phyloP scores from a whole-genome alignment of 225 moss, liverwort and hornwort species.

The Physcomitrellopsis africana region DNA sequence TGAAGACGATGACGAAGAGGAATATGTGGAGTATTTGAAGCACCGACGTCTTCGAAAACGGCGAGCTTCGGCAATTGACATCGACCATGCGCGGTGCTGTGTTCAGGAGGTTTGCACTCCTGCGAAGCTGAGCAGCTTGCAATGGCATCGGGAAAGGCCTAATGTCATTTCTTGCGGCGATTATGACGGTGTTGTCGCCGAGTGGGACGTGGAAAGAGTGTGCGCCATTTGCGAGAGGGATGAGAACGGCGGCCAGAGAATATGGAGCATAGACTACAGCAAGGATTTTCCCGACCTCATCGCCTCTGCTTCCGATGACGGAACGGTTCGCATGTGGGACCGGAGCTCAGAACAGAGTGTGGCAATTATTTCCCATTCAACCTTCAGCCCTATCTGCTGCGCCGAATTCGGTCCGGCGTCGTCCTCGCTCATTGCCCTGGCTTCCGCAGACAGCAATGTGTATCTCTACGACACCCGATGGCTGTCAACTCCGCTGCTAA shows the following conservation, averaged over 20 bases:
- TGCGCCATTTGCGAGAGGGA: slow-evolving; percentile 75
- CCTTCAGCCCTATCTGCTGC: slow-evolving; percentile 67
- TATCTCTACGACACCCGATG: slow-evolving; percentile 85
- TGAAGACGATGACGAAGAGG: slow-evolving; percentile 52
- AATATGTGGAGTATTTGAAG: slow-evolving; percentile 33
- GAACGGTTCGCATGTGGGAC: slow-evolving; percentile 80
- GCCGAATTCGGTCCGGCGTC: slow-evolving; percentile 76
- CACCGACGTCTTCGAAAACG: slow-evolving; percentile 49
- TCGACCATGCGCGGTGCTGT: slow-evolving; percentile 59
- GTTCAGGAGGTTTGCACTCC: slow-evolving; percentile 80
- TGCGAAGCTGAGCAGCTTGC: slow-evolving; percentile 85
- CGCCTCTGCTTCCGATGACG: slow-evolving; percentile 77
- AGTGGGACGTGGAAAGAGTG: slow-evolving; percentile 76
- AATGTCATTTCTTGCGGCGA: slow-evolving; percentile 85
- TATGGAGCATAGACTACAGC: slow-evolving; percentile 95
- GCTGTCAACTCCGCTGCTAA: slow-evolving; percentile 44
- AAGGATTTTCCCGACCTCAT: slow-evolving; percentile 56
- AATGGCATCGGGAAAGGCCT: slow-evolving; percentile 72
- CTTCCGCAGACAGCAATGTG: slow-evolving; percentile 77
- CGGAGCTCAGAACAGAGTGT: slow-evolving; percentile 62
- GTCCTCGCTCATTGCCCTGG: slow-evolving; percentile 67
- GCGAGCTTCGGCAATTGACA: slow-evolving; percentile 12
- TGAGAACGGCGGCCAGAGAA: slow-evolving; percentile 75
- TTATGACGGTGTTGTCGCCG: slow-evolving; percentile 83
- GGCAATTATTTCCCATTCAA: slow-evolving; percentile 40